These are phyloP conservation scores for Blastocystis hominis DNA, from an alignment of 352 stramenopile genomes.

Conservation along the genomic window DNA sequence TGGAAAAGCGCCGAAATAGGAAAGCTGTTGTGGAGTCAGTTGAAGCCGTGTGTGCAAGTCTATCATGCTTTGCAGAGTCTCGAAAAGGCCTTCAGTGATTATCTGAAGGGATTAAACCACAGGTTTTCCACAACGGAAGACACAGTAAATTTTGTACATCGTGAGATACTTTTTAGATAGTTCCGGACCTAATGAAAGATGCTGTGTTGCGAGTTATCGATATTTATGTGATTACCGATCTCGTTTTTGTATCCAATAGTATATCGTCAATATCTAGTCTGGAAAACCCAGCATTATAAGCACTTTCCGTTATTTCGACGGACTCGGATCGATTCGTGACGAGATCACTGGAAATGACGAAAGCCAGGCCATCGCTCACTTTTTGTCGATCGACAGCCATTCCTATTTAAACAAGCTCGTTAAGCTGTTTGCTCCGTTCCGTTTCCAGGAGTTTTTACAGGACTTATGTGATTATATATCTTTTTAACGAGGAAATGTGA, in stretches of 20 bases:
- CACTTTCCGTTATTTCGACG: background rate
- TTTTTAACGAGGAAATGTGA: background rate
- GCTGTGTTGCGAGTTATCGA: background rate
- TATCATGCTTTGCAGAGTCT: background rate
- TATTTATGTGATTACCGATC: background rate
- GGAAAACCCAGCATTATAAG: background rate
- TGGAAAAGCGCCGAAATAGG: background rate
- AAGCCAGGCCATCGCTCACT: background rate
- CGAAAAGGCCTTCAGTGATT: background rate
- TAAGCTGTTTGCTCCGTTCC: background rate
- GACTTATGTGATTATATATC: background rate
- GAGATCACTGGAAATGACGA: background rate
- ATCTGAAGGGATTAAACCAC: background rate
- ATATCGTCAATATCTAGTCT: background rate
- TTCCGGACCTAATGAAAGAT: constrained; percentile 32
- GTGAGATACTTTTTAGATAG: background rate
- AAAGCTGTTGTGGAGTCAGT: background rate
- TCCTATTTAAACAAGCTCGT: background rate
- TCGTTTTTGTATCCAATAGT: background rate
- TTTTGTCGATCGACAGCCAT: background rate
- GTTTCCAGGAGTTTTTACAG: background rate
- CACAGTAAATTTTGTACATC: background rate
- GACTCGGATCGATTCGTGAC: background rate
- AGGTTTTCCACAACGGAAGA: background rate
- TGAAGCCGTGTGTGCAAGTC: background rate